Percentiles rank a stretch among this genome's conserved stretches.
Evolutionary conservation across 768 basidiomycete genomes (phyloP).

Genomic region (Leccinum broughii): DNA sequence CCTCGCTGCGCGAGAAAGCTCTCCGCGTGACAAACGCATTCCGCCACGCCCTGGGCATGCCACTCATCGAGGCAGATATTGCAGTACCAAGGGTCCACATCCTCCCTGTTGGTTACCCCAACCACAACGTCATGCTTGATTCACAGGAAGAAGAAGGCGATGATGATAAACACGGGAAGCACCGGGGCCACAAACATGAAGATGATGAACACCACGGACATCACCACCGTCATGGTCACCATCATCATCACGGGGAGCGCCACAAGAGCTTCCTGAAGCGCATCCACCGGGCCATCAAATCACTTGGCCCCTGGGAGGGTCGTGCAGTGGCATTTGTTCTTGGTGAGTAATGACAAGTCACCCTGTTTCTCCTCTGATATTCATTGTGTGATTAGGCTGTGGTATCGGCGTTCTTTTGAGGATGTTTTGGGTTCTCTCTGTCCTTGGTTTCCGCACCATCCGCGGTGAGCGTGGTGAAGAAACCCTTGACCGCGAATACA

Average conservation of each 20-base stretch:
- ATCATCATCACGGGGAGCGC: constrained; percentile 20
- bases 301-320: constrained; percentile 82
- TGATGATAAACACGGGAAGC: constrained; percentile 15
- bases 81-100: constrained; percentile 30
- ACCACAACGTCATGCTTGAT: constrained; percentile 1
- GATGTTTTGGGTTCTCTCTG: constrained; percentile 73
- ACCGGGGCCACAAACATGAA: neutral
- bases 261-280: constrained; percentile 55
- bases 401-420: constrained; percentile 80
- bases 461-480: constrained; percentile 45
- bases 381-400: constrained; percentile 50
- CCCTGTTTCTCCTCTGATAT: neutral
- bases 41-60: constrained; percentile 55
- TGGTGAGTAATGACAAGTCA: constrained; percentile 43
- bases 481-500: constrained; percentile 40
- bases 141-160: constrained; percentile 7
- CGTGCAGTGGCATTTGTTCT: constrained; percentile 81
- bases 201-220: constrained; percentile 2
- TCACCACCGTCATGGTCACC: constrained; percentile 19
- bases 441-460: constrained; percentile 61
- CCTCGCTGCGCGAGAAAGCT: constrained; percentile 48
- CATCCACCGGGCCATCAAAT: constrained; percentile 62
- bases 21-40: constrained; percentile 54
- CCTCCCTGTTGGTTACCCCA: constrained; percentile 18
- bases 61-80: constrained; percentile 40